Conservation (phyloP, 768 basidiomycete species). For the Boletales sp. region DNA sequence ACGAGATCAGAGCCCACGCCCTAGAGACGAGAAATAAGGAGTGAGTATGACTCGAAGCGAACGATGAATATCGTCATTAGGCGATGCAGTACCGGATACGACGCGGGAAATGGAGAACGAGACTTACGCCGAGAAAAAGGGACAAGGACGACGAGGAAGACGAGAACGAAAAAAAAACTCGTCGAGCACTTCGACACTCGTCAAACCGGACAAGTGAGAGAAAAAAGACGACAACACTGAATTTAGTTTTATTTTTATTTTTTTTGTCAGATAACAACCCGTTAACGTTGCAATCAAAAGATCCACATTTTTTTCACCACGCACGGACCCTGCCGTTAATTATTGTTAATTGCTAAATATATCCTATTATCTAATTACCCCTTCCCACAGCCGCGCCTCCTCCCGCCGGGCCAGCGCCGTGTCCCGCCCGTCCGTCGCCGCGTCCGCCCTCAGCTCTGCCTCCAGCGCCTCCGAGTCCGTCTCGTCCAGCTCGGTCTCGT, state of each 20-base stretch:
- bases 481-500: constrained; percentile 28
- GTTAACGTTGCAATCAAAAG: constrained; percentile 7
- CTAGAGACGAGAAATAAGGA: constrained; percentile 4
- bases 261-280: constrained; percentile 10
- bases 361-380: constrained; percentile 8
- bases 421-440: constrained; percentile 35
- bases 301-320: constrained; percentile 17
- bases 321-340: constrained; percentile 27
- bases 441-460: constrained; percentile 43
- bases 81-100: not conserved
- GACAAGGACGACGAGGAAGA: constrained; percentile 12
- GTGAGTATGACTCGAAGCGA: constrained; percentile 6
- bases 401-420: not conserved
- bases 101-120: constrained; percentile 1
- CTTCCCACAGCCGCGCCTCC: constrained; percentile 21
- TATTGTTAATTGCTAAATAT: not conserved
- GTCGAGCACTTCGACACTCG: constrained; percentile 16
- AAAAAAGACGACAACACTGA: constrained; percentile 14
- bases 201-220: constrained; percentile 21
- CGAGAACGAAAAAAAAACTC: constrained; percentile 7
- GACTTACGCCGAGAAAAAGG: constrained; percentile 25
- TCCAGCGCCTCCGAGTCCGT: constrained; percentile 36
- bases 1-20: constrained; percentile 31
- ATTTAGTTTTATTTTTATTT: constrained; percentile 1
- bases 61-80: not conserved